These are phyloP conservation scores for Euclidium syriacum DNA, from an alignment of 345 rosid species.

Conservation along the genomic window DNA sequence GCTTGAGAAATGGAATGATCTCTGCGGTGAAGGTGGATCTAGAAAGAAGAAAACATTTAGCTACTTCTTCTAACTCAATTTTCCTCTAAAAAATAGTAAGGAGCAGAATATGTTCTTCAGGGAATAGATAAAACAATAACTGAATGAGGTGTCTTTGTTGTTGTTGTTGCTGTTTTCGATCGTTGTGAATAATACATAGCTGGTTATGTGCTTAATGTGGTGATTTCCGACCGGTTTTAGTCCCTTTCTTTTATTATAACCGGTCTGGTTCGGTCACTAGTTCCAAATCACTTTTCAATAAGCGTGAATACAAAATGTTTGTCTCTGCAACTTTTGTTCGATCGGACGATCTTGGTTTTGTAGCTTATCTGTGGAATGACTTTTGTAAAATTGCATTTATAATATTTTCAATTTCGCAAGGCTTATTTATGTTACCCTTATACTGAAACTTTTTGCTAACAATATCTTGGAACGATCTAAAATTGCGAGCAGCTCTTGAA, in stretches of 20 bases:
- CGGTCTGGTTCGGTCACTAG: too few species aligned
- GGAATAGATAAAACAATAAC: not conserved
- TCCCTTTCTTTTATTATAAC: too few species aligned
- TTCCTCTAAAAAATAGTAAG: not conserved
- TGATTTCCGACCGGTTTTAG: not conserved
- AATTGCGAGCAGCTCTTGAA: too few species aligned
- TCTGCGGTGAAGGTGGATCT: constrained; percentile 87
- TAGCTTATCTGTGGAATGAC: not conserved
- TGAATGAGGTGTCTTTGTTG: not conserved
- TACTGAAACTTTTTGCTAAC: too few species aligned
- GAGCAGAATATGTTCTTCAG: not conserved
- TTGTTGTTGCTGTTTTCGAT: not conserved
- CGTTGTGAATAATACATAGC: not conserved
- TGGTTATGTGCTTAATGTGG: not conserved
- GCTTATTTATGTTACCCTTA: too few species aligned
- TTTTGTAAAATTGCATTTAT: too few species aligned
- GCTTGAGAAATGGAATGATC: constrained; percentile 83
- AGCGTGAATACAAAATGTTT: too few species aligned
- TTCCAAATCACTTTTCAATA: too few species aligned
- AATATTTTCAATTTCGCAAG: too few species aligned
- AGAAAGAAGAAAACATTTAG: constrained; percentile 72
- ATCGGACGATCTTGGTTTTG: not conserved
- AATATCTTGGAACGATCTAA: too few species aligned
- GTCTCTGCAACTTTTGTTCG: not conserved
- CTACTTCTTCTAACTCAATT: constrained; percentile 58